Evolutionary conservation across 148 eudicot genomes (phyloP).

Genomic region (Salicornia ramosissima): DNA sequence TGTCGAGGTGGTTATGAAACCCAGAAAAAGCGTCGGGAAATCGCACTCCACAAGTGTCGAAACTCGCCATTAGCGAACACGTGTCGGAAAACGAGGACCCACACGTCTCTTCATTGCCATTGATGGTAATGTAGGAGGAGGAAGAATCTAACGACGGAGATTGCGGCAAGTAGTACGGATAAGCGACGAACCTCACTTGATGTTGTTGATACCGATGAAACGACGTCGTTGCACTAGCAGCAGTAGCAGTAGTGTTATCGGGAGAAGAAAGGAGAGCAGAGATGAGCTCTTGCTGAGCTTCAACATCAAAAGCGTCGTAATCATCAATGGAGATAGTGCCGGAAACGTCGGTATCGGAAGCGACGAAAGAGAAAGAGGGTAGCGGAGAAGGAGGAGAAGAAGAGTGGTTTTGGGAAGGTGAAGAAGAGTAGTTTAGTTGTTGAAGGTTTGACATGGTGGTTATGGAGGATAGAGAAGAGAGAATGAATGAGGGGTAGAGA

Average conservation of each 20-base stretch:
- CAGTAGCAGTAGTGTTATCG: neutral
- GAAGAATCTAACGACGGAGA: slow-evolving; percentile 29
- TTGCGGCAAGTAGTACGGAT: slow-evolving; percentile 35
- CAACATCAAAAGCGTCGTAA: neutral
- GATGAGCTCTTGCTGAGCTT: neutral
- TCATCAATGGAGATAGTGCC: neutral
- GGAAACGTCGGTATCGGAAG: neutral
- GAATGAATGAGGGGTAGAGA: neutral
- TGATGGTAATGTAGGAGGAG: slow-evolving; percentile 53
- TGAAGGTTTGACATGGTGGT: neutral
- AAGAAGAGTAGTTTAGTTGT: neutral
- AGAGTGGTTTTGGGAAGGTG: neutral
- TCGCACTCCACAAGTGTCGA: slow-evolving; percentile 29
- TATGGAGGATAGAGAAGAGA: neutral
- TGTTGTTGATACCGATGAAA: no score
- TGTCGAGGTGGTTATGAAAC: slow-evolving; percentile 15
- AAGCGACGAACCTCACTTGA: slow-evolving; percentile 43
- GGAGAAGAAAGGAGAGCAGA: neutral
- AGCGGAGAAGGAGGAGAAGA: neutral
- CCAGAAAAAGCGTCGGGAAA: neutral
- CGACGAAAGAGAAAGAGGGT: neutral
- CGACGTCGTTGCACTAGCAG: slow-evolving; percentile 10
- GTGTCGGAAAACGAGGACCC: slow-evolving; percentile 63
- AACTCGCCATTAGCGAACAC: slow-evolving; percentile 69
- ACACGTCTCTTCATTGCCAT: slow-evolving; percentile 65